phyloP scores from a whole-genome alignment of 1,139 yeast species.

The Debaryomyces fabryi region DNA sequence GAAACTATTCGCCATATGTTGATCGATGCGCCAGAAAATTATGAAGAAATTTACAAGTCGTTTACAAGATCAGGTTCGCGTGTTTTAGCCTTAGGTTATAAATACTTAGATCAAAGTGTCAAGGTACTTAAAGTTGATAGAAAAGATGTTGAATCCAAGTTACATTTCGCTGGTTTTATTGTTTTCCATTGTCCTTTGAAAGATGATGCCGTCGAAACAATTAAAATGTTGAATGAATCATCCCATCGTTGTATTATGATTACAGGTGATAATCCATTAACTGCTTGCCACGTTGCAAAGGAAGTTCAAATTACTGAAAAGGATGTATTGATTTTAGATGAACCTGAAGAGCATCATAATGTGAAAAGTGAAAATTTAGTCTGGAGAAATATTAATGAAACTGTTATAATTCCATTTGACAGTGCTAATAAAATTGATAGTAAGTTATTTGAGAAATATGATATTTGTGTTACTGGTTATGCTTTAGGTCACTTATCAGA shows the following conservation, averaged over 20 bases:
- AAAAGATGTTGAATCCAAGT: conserved; percentile 71
- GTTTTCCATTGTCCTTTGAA: conserved; percentile 98
- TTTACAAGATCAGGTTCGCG: conserved; percentile 96
- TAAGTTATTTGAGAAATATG: conserved; percentile 65
- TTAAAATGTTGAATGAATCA: conserved; percentile 90
- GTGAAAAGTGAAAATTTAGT: conserved; percentile 61
- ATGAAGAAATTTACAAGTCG: conserved; percentile 85
- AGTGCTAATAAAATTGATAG: conserved; percentile 61
- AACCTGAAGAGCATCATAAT: conserved; percentile 68
- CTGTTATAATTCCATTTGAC: conserved; percentile 68
- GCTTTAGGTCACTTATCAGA: conserved; percentile 70
- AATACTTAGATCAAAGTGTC: conserved; percentile 59
- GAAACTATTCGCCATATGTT: conserved; percentile 89
- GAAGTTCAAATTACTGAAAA: conserved; percentile 85
- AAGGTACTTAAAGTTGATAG: conserved; percentile 61
- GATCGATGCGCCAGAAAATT: conserved; percentile 67
- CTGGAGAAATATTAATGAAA: conserved; percentile 86
- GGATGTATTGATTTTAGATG: conserved; percentile 84
- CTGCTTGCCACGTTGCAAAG: conserved; percentile 97
- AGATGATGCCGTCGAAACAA: conserved; percentile 86
- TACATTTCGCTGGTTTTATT: conserved; percentile 87
- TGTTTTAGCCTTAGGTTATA: conserved; percentile 91
- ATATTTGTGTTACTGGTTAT: conserved; percentile 91
- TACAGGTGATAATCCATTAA: conserved; percentile 97
- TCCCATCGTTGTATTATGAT: conserved; percentile 96